Base-by-base conservation (phyloP, 495 filamentous ascomycete species). In the Penicillium pulvis region DNA sequence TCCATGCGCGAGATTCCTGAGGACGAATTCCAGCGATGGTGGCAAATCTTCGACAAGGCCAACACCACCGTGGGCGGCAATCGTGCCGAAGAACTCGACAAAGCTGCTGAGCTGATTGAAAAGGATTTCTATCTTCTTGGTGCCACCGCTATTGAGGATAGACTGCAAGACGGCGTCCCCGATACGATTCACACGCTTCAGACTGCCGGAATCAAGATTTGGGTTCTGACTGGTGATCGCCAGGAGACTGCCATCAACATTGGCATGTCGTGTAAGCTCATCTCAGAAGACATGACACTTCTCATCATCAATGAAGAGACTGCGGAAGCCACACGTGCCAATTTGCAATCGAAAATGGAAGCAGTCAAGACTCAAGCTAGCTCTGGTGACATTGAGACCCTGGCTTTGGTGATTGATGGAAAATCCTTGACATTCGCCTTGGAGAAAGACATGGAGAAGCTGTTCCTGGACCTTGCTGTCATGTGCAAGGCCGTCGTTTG, bases 211-310 rank as follows among this genome's bases (percentile, higher is more conserved):
- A 98, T 99, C 74, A 99, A 99, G 76, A 86, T 99, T 46, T 99
- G 95, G 94, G 95, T 99, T 20, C 75, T 99, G 71, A 99, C 95
- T 41, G 95, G 95, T 66, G 95, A 99, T 79, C 83, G 95, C 66
- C 95, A 99, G 71, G 95, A 99, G 71, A 99, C 95, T 48, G 95
- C 95, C 50, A 99, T 99, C 78, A 99, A 99, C 68, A 99, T 99
- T 65, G 95, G 95, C 56, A 99, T 99, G 95, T 96, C 91, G 66
- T 99, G 95, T 75, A 98, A 97, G 77, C 82, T 99, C 24, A 92
- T 99, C 46, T 96, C 92, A 48, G 95, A 99, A 71, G 95, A 99
- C 61, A 99, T 99, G 95, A 96, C 93, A 56, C 80, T 99, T 12
- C 79, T 99, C 52, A 96, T 99, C 68, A 81, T 99, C 66, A 99